phyloP scores from a whole-genome alignment of 2,329 filamentous ascomycete genomes.

The Neopestalotiopsis rosae region DNA sequence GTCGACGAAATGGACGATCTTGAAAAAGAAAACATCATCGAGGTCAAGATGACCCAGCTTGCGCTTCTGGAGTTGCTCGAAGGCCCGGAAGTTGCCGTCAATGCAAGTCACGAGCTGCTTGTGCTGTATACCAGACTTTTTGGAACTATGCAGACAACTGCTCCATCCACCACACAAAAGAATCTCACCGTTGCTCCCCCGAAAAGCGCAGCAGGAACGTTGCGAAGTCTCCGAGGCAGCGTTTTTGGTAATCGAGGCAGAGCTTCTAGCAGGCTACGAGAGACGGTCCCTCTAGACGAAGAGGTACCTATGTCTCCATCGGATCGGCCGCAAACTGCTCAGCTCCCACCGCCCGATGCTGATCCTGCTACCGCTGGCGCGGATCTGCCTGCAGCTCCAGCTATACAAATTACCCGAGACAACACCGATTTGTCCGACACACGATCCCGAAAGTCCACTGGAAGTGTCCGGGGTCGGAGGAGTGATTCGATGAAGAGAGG shows the following conservation, averaged over 20 bases:
- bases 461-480: slow-evolving; percentile 45
- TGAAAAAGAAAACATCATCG: slow-evolving; percentile 87
- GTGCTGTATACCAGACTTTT: slow-evolving; percentile 84
- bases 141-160: slow-evolving; percentile 53
- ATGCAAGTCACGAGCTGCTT: slow-evolving; percentile 84
- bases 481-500: slow-evolving; percentile 52
- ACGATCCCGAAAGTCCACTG: slow-evolving; percentile 39
- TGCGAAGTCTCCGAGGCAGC: slow-evolving; percentile 73
- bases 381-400: slow-evolving; percentile 64
- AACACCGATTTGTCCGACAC: slow-evolving; percentile 49
- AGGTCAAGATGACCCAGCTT: slow-evolving; percentile 95
- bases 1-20: slow-evolving; percentile 82
- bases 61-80: slow-evolving; percentile 83
- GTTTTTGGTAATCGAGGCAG: slow-evolving; percentile 72
- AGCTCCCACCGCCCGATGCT: slow-evolving; percentile 34
- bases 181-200: slow-evolving; percentile 57
- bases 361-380: slow-evolving; percentile 42
- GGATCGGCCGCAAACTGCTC: slow-evolving; percentile 49
- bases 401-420: slow-evolving; percentile 79
- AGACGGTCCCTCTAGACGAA: slow-evolving; percentile 22
- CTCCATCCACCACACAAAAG: slow-evolving; percentile 42
- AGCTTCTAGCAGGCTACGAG: slow-evolving; percentile 35
- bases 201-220: slow-evolving; percentile 73
- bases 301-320: slow-evolving; percentile 33
- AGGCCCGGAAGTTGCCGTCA: slow-evolving; percentile 84